These are phyloP conservation scores for Leptographium wingfieldii DNA, from an alignment of 2,329 filamentous ascomycete species.

Conservation along the genomic window DNA sequence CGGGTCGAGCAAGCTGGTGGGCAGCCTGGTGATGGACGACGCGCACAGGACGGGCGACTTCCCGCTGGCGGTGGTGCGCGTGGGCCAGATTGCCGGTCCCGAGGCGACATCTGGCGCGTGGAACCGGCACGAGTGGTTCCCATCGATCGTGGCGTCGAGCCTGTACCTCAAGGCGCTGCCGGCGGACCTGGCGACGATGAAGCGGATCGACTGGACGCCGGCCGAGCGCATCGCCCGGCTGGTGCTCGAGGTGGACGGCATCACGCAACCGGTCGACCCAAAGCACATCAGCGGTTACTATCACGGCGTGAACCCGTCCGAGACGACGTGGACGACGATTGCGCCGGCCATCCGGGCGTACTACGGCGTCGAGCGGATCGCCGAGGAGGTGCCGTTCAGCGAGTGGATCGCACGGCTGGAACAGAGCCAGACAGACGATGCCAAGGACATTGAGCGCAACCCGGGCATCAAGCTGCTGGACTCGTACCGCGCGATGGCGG, in stretches of 20 bases:
- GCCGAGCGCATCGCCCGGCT: constrained; percentile 33
- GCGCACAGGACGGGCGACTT: constrained; percentile 23
- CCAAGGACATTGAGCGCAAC: constrained; percentile 19
- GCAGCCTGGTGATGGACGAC: constrained; percentile 29
- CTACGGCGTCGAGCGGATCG: constrained; percentile 25
- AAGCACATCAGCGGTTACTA: constrained; percentile 23
- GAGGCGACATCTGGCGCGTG: constrained; percentile 27
- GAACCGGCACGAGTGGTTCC: constrained; percentile 47
- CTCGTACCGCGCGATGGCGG: constrained; percentile 27
- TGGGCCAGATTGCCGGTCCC: constrained; percentile 35
- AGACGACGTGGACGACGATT: constrained; percentile 27
- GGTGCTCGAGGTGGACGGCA: constrained; percentile 32
- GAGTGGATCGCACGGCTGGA: constrained; percentile 35
- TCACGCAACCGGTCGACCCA: constrained; percentile 16
- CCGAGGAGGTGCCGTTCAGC: constrained; percentile 25
- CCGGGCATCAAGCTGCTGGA: constrained; percentile 40
- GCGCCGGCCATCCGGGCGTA: constrained; percentile 26
- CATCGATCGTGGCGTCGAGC: constrained; percentile 35
- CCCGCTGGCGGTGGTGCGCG: constrained; percentile 27
- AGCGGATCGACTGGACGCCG: constrained; percentile 41
- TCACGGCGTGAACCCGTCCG: constrained; percentile 35
- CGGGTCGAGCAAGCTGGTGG: constrained; percentile 29
- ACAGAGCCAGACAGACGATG: constrained; percentile 23
- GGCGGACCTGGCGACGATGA: constrained; percentile 26
- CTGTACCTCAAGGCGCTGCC: constrained; percentile 35